Conservation (phyloP, 2,329 filamentous ascomycete species). For the Beauveria bassiana region DNA sequence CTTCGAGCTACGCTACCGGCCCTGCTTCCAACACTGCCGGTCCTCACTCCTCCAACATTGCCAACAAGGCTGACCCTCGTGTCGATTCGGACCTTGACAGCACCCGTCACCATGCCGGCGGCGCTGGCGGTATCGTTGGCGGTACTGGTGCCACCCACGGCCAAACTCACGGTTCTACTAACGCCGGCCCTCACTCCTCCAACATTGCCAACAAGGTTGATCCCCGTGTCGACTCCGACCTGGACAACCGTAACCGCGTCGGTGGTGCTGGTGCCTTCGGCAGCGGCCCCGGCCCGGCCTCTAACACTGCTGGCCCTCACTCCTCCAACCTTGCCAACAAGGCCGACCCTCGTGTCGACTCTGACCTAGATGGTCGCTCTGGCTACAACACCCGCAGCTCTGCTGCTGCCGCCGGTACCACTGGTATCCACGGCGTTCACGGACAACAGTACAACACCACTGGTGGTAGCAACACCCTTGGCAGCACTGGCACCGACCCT, state of each 20-base stretch:
- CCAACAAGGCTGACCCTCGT: conserved; percentile 44
- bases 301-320: conserved; percentile 32
- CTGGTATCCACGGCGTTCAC: conserved; percentile 34
- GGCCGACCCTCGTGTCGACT: conserved; percentile 43
- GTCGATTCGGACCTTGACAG: conserved; percentile 43
- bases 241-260: conserved; percentile 27
- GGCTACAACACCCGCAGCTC: conserved; percentile 13
- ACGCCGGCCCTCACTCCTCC: conserved; percentile 32
- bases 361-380: conserved; percentile 34
- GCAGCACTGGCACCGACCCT: conserved; percentile 25
- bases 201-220: conserved; percentile 37
- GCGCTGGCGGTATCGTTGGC: no score
- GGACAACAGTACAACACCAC: conserved; percentile 19
- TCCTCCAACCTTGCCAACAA: conserved; percentile 36
- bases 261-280: conserved; percentile 2
- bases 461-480: conserved; percentile 25
- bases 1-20: conserved; percentile 14
- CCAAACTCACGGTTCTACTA: no score
- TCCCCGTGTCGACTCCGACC: conserved; percentile 22
- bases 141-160: no score
- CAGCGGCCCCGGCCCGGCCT: conserved; percentile 14
- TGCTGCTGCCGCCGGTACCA: conserved; percentile 17
- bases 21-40: conserved; percentile 21
- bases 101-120: not conserved
- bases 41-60: conserved; percentile 34